These are phyloP conservation scores for Moringa oleifera DNA, from an alignment of 345 rosid genomes.

Conservation along the genomic window DNA sequence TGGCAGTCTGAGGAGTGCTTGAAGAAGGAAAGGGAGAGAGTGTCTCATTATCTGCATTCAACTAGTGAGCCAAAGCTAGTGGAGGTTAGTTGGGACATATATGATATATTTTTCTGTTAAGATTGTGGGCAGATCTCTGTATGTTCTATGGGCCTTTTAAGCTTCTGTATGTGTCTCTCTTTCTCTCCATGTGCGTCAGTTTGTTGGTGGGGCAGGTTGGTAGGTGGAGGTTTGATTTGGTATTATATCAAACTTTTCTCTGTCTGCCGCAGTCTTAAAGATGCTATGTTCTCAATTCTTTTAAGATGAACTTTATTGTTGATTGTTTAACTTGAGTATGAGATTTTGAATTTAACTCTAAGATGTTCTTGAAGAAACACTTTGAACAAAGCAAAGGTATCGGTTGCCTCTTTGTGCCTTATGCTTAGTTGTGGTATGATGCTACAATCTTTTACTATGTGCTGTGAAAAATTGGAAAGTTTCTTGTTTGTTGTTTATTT, in stretches of 20 bases:
- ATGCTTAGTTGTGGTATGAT: no score
- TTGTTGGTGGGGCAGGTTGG: no score
- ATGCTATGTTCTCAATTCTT: no score
- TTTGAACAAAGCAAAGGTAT: no score
- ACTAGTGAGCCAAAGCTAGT: conserved; percentile 88
- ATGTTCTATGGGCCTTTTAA: no score
- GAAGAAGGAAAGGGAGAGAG: conserved; percentile 88
- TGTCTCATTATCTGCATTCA: conserved; percentile 76
- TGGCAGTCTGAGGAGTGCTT: conserved; percentile 89
- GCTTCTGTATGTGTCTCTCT: background rate
- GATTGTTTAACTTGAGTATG: background rate
- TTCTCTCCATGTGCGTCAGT: background rate
- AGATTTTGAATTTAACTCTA: background rate
- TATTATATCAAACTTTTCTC: background rate
- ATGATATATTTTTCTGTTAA: background rate
- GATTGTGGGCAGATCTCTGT: background rate
- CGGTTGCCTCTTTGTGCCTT: no score
- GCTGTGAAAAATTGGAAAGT: no score
- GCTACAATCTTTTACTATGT: no score
- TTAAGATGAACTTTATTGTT: no score
- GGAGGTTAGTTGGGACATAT: conserved; percentile 56
- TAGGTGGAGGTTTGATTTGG: no score
- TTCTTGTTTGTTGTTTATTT: no score
- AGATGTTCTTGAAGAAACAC: background rate
- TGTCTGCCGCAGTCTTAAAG: background rate